Conservation (phyloP, 148 eudicot species). For the Agrostemma githago region DNA sequence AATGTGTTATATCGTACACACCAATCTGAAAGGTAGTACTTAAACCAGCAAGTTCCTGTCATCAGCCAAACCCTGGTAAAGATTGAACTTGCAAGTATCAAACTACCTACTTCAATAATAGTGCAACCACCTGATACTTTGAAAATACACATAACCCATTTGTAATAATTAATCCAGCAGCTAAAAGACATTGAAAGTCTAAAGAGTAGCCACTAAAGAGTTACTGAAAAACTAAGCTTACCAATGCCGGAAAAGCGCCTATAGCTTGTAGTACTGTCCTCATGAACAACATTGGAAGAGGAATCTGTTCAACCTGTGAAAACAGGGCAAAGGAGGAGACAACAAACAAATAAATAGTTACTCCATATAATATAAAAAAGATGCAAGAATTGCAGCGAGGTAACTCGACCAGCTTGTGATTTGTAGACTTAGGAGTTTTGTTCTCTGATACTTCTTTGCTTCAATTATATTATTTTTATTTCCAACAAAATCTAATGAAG, state of each 20-base stretch:
- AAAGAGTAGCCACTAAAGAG: neutral
- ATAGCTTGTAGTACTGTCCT: conserved; percentile 93
- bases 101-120: neutral
- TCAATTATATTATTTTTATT: neutral
- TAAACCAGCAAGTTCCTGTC: neutral
- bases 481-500: neutral
- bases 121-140: neutral
- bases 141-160: neutral
- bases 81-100: neutral
- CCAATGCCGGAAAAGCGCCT: conserved; percentile 93
- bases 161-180: neutral
- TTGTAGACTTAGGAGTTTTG: neutral
- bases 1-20: neutral
- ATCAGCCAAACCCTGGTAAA: neutral
- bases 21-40: neutral
- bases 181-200: neutral
- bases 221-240: conserved; percentile 28
- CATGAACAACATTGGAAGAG: conserved; percentile 92
- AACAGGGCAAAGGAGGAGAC: conserved; percentile 1
- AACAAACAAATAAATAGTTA: neutral
- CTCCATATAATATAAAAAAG: neutral
- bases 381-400: neutral
- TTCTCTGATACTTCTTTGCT: neutral
- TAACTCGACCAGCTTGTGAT: neutral
- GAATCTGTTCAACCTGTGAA: conserved; percentile 93